A percentile compares a stretch with the other conserved stretches of the same genome.
Conservation (phyloP, 768 basidiomycete genomes). For the Floccularia luteovirens region DNA sequence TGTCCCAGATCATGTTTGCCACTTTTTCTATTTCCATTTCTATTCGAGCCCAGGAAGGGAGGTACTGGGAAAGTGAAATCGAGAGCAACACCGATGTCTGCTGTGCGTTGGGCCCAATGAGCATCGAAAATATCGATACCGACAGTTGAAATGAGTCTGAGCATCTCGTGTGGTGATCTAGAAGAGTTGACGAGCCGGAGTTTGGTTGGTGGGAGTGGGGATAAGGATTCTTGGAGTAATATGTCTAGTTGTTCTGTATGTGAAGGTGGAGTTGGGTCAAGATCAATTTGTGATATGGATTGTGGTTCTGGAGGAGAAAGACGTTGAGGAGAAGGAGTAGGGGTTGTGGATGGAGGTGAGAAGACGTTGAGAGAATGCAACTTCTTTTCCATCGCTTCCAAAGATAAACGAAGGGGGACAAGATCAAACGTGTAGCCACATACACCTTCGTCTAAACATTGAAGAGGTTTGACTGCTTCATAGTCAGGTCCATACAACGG, state of each 20-base stretch:
- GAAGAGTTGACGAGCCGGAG: slow-evolving; percentile 53
- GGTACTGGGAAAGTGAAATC: slow-evolving; percentile 70
- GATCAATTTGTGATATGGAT: background rate
- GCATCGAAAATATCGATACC: slow-evolving; percentile 77
- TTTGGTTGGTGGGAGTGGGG: slow-evolving; percentile 43
- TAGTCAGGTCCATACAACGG: slow-evolving; percentile 47
- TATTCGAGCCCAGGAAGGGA: slow-evolving; percentile 10
- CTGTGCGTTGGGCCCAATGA: slow-evolving; percentile 62
- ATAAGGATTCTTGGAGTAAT: slow-evolving; percentile 56
- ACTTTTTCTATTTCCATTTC: too few relatives aligned
- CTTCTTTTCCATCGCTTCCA: slow-evolving; percentile 14
- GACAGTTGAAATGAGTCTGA: slow-evolving; percentile 50
- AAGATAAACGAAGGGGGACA: slow-evolving; percentile 31
- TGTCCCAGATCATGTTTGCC: slow-evolving; percentile 69
- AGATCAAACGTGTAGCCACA: slow-evolving; percentile 69
- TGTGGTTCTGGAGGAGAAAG: background rate
- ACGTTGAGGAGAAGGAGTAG: slow-evolving; percentile 1
- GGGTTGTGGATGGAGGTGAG: background rate
- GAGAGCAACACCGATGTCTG: slow-evolving; percentile 64
- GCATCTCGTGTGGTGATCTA: slow-evolving; percentile 67
- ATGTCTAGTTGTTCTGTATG: slow-evolving; percentile 17
- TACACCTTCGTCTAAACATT: slow-evolving; percentile 60
- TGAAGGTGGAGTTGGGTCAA: slow-evolving; percentile 4
- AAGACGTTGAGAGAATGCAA: background rate
- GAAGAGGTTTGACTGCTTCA: slow-evolving; percentile 39